Percentiles rank a stretch among this genome's conserved stretches.
These are phyloP conservation scores for Morella rubra DNA, from an alignment of 306 rosid species.

Conservation along the genomic window DNA sequence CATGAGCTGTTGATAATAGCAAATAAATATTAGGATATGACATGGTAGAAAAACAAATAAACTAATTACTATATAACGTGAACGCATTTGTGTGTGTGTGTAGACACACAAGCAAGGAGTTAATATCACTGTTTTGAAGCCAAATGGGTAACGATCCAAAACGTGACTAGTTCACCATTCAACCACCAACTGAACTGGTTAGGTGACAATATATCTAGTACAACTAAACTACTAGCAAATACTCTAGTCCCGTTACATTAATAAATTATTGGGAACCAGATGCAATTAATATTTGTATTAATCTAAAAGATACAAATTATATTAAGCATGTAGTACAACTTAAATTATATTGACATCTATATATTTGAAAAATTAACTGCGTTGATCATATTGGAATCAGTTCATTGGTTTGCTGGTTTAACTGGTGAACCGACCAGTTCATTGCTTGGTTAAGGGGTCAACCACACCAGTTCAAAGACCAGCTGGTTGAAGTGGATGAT, in stretches of 20 bases:
- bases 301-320: not conserved
- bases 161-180: not conserved
- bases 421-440: not conserved
- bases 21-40: constrained; percentile 20
- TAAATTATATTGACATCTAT: no score
- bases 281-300: not conserved
- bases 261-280: not conserved
- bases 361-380: not conserved
- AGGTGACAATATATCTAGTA: not conserved
- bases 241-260: not conserved
- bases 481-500: not conserved
- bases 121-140: not conserved
- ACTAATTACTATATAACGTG: no score
- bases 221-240: not conserved
- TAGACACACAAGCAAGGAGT: constrained; percentile 4
- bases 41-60: constrained; percentile 4
- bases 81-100: no score
- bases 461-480: no score
- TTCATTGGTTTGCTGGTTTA: not conserved
- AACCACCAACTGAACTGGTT: not conserved
- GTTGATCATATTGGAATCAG: not conserved
- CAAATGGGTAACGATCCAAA: not conserved
- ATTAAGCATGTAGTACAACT: not conserved
- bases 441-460: not conserved
- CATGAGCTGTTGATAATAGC: constrained; percentile 59